Evolutionary conservation across 2,329 filamentous ascomycete genomes (phyloP), one percentile per base, ranked within the genome.

Genomic region (Phyllosticta citriasiana): DNA sequence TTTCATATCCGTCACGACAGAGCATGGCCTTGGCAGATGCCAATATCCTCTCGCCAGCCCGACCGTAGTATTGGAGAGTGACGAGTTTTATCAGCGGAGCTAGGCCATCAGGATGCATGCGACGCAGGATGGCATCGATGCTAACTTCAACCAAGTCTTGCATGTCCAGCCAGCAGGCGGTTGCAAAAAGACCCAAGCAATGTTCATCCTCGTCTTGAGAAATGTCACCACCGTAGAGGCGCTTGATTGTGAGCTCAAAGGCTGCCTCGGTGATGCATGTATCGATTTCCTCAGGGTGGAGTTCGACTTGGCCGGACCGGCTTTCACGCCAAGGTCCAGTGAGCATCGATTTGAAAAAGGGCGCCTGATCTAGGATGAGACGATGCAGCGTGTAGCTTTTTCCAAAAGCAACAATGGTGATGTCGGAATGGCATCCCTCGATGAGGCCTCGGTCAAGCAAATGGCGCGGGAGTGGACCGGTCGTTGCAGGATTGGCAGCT

Each of bases 1-100:
- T 84, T 63, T 79, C 76, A 79, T 79, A 82, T 5, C 81, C 81
- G 66, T 82, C 80, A 60, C 80, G 73, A 66, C 80, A 82, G 8
- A 84, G 72, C 80, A 83, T 83, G 5, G 81, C 79, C 66, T 83
- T 83, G n/a, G 80, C 80, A 25, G 79, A 81, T 26, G 79, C 78
- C 3, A 84, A 71, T 6, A 83, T 80, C 35, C 80, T 78, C 63
- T 82, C 80, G 4, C 81, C 81, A 25, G 80, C 74, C 59, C 78
- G 74, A 35, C 81, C 81, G 62, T 84, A 84, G 70, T 82, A 83
- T 63, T 82, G 82, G 51, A 72, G 72, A 0, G 80, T 83, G 53
- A 83, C 80, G 0, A 84, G 71, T 33, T 76, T 78, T 64, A 84
- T 81, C 6, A 82, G 68, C 2, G 75, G 74, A 14, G 77, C 74